Conservation (phyloP, 2,329 filamentous ascomycete species). For the Sclerotinia glacialis region DNA sequence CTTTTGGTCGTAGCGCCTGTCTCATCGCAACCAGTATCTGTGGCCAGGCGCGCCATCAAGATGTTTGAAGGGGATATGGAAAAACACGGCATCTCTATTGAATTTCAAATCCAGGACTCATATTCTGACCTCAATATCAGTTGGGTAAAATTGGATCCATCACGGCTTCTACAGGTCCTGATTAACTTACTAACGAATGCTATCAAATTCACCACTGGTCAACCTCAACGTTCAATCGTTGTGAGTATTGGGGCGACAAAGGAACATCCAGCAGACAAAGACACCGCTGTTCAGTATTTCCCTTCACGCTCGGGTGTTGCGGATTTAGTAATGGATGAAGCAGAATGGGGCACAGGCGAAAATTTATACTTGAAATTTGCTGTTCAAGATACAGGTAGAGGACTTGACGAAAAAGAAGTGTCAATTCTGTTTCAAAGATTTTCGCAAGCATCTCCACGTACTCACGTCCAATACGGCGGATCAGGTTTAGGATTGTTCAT, state of each 20-base stretch:
- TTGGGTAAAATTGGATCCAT: constrained; percentile 74
- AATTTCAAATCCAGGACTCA: constrained; percentile 65
- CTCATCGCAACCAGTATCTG: constrained; percentile 63
- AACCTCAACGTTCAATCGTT: constrained; percentile 52
- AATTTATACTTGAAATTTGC: constrained; percentile 70
- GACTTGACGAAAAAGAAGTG: constrained; percentile 68
- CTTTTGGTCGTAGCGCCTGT: constrained; percentile 68
- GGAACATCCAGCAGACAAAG: constrained; percentile 49
- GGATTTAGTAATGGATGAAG: constrained; percentile 32
- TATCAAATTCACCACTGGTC: constrained; percentile 74
- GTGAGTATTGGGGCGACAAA: constrained; percentile 41
- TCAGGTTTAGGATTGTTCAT: constrained; percentile 79
- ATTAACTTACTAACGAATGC: constrained; percentile 82
- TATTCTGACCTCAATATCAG: constrained; percentile 63
- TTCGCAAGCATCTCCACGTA: constrained; percentile 69
- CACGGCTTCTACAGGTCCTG: constrained; percentile 72
- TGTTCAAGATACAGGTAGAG: constrained; percentile 74
- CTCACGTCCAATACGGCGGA: constrained; percentile 82
- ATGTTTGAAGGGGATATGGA: constrained; percentile 77
- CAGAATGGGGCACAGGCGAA: constrained; percentile 66
- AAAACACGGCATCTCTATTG: constrained; percentile 68
- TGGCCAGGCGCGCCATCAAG: constrained; percentile 67
- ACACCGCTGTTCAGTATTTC: constrained; percentile 39
- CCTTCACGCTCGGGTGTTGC: constrained; percentile 38
- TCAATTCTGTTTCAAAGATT: constrained; percentile 75